These are phyloP conservation scores for Beauveria caledonica DNA, from an alignment of 2,329 filamentous ascomycete species.

Conservation along the genomic window DNA sequence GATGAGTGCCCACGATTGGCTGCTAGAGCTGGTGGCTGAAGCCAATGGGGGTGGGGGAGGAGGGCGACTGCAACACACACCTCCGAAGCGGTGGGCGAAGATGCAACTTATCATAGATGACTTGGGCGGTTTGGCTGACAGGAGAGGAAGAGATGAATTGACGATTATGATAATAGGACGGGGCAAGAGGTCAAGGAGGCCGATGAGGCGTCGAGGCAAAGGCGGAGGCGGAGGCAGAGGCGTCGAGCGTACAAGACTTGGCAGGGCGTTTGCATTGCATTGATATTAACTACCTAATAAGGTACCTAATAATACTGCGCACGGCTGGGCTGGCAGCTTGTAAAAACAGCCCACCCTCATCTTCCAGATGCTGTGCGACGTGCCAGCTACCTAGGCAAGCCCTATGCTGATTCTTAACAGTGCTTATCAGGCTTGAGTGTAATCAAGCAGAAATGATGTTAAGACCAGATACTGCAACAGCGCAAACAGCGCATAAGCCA, in stretches of 20 bases:
- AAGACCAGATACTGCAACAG: not conserved
- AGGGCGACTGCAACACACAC: slow-evolving; percentile 5
- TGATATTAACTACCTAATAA: too few species aligned
- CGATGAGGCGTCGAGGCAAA: not conserved
- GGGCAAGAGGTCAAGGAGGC: not conserved
- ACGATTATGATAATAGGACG: not conserved
- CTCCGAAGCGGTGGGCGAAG: not conserved
- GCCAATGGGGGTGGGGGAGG: not conserved
- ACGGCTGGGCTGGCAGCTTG: not conserved
- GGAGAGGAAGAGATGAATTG: not conserved
- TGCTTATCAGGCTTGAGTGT: not conserved
- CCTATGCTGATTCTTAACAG: not conserved
- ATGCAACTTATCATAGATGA: not conserved
- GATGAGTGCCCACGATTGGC: not conserved
- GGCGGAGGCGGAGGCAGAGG: not conserved
- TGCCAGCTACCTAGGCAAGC: not conserved
- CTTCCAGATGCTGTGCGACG: not conserved
- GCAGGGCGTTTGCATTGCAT: not conserved
- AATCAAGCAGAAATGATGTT: not conserved
- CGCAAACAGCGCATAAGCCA: not conserved
- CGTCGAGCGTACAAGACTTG: not conserved
- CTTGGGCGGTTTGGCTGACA: not conserved
- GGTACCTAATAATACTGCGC: too few species aligned
- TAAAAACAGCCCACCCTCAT: not conserved
- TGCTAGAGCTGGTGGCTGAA: not conserved